Conservation (phyloP, 2,329 filamentous ascomycete species). For the Capronia americana region DNA sequence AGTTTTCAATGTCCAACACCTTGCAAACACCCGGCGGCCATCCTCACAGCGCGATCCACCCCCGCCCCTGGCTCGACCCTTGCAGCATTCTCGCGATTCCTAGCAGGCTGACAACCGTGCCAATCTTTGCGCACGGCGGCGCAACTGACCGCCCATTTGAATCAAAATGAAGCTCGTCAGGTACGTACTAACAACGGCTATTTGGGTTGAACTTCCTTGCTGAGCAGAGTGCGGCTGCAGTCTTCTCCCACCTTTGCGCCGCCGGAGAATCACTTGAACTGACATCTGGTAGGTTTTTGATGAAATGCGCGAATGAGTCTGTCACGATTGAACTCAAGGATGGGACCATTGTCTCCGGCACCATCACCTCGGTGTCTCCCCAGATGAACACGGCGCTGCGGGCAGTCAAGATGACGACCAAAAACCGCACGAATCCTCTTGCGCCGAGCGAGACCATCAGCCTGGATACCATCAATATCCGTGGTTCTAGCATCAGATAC, state of each 20-base stretch:
- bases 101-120: not conserved
- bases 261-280: not conserved
- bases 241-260: not conserved
- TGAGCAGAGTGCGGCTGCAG: slow-evolving; percentile 19
- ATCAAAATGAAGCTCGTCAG: slow-evolving; percentile 93
- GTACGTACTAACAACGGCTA: slow-evolving; percentile 60
- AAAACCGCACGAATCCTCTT: slow-evolving; percentile 63
- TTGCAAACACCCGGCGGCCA: not conserved
- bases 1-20: not conserved
- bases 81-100: not conserved
- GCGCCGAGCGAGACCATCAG: slow-evolving; percentile 70
- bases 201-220: not conserved
- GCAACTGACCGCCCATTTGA: slow-evolving; percentile 19
- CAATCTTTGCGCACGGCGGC: slow-evolving; percentile 8
- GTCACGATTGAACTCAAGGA: slow-evolving; percentile 99
- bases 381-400: slow-evolving; percentile 98
- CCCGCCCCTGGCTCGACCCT: not conserved
- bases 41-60: not conserved
- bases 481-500: slow-evolving; percentile 94
- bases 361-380: slow-evolving; percentile 93
- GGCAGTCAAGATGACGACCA: slow-evolving; percentile 94
- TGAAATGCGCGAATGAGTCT: slow-evolving; percentile 99
- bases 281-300: slow-evolving; percentile 76
- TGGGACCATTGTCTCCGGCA: slow-evolving; percentile 95
- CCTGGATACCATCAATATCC: slow-evolving; percentile 95